Evolutionary conservation across 345 rosid species (phyloP).

Genomic region (Microcos paniculata): DNA sequence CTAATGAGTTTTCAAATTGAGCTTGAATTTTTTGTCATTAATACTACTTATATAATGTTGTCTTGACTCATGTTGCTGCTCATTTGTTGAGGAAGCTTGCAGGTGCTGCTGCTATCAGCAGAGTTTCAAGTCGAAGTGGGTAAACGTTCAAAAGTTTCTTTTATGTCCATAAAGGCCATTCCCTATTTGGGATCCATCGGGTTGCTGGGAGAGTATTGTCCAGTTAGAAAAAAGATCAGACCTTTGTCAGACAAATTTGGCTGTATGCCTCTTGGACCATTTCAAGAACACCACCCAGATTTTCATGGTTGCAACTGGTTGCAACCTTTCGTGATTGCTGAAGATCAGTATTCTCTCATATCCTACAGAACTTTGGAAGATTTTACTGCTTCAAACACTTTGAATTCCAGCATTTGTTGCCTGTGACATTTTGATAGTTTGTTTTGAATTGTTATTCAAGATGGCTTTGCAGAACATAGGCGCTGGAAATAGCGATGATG

Average conservation of each 20-base stretch:
- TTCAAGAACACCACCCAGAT: slow-evolving; percentile 16
- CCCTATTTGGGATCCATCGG: slow-evolving; percentile 42
- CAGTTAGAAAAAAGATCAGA: slow-evolving; percentile 39
- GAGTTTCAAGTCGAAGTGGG: slow-evolving; percentile 28
- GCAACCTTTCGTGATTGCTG: slow-evolving; percentile 30
- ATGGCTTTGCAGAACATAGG: slow-evolving; percentile 81
- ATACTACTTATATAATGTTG: background rate
- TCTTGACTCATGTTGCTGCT: background rate
- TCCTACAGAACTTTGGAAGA: slow-evolving; percentile 1
- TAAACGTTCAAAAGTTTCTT: slow-evolving; percentile 36
- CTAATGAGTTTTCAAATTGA: background rate
- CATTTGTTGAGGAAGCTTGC: slow-evolving; percentile 4
- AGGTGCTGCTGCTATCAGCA: slow-evolving; percentile 20
- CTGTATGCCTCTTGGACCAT: slow-evolving; percentile 45
- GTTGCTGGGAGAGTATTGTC: slow-evolving; percentile 52
- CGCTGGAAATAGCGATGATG: slow-evolving; percentile 77
- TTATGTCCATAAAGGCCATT: slow-evolving; percentile 51
- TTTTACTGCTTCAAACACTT: background rate
- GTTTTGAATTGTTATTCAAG: slow-evolving; percentile 20
- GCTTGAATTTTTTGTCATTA: background rate
- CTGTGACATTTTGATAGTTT: background rate
- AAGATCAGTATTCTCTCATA: slow-evolving; percentile 13
- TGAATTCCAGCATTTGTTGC: slow-evolving; percentile 1
- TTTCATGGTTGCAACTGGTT: slow-evolving; percentile 34
- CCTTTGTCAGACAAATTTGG: slow-evolving; percentile 21